Conservation (phyloP, 805 yeast genomes). For the Vanderwaltozyma tropicalis region DNA sequence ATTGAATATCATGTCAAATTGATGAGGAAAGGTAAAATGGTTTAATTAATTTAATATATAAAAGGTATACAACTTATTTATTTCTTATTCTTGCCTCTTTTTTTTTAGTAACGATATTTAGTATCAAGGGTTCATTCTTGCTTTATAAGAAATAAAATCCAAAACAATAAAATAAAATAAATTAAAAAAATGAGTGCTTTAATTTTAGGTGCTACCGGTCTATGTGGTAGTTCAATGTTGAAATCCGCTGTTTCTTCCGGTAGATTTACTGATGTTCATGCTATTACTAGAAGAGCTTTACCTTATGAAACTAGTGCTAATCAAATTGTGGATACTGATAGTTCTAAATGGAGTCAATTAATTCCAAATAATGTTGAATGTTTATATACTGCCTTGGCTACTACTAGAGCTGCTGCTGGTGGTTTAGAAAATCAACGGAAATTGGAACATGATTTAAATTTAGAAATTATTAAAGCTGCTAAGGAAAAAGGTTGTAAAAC, state of each 20-base stretch:
- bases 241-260: constrained; percentile 33
- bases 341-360: constrained; percentile 40
- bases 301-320: constrained; percentile 25
- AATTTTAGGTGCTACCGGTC: constrained; percentile 68
- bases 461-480: constrained; percentile 62
- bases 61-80: too few species aligned
- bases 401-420: constrained; percentile 67
- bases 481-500: constrained; percentile 58
- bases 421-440: constrained; percentile 55
- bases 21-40: too few species aligned
- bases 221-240: constrained; percentile 55
- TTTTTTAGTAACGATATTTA: too few species aligned
- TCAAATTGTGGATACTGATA: constrained; percentile 36
- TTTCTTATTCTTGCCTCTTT: too few species aligned
- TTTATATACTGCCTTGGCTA: constrained; percentile 61
- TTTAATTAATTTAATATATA: too few species aligned
- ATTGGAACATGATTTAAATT: constrained; percentile 67
- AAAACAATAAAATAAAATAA: background rate
- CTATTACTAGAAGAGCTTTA: constrained; percentile 44
- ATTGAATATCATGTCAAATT: too few species aligned
- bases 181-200: constrained; percentile 18
- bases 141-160: background rate
- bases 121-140: too few species aligned
- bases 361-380: constrained; percentile 31
- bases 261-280: constrained; percentile 32